Evolutionary conservation across 345 rosid genomes (phyloP).

Genomic region (Crucihimalaya himalaica): DNA sequence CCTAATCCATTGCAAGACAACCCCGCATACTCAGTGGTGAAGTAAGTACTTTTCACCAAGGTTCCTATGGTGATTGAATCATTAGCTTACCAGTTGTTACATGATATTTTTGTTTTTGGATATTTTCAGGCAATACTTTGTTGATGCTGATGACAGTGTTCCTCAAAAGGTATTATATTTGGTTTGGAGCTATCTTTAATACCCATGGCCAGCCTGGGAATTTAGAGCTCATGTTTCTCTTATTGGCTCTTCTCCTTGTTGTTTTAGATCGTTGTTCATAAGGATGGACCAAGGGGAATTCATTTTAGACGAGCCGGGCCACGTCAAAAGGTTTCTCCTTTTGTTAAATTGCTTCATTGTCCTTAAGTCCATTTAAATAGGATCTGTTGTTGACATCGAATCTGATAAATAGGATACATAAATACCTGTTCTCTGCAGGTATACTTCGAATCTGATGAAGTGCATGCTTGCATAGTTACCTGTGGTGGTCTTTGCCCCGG

Average conservation of each 20-base stretch:
- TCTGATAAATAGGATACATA: too few species aligned
- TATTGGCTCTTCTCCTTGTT: constrained; percentile 16
- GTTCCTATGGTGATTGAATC: background rate
- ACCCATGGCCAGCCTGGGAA: background rate
- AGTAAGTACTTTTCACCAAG: constrained; percentile 49
- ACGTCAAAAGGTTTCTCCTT: constrained; percentile 66
- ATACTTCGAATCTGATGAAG: constrained; percentile 74
- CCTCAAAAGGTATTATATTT: constrained; percentile 58
- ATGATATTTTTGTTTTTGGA: background rate
- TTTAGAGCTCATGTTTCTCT: constrained; percentile 7
- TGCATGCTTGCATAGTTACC: constrained; percentile 82
- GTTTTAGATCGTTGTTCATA: constrained; percentile 68
- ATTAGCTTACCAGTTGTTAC: background rate
- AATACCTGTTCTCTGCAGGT: constrained; percentile 53
- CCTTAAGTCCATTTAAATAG: background rate
- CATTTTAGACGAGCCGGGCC: constrained; percentile 94
- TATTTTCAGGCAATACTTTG: constrained; percentile 78
- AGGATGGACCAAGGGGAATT: constrained; percentile 67
- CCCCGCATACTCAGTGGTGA: constrained; percentile 84
- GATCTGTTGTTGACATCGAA: constrained; percentile 17
- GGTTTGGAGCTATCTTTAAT: background rate
- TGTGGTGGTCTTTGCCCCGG: constrained; percentile 95
- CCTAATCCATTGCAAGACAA: constrained; percentile 83
- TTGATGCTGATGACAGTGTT: constrained; percentile 77
- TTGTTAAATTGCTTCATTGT: background rate